A percentile compares a stretch with the other conserved stretches of the same genome.
Evolutionary conservation across 208 protist genomes (phyloP).

Genomic region (Leishmania turanica): DNA sequence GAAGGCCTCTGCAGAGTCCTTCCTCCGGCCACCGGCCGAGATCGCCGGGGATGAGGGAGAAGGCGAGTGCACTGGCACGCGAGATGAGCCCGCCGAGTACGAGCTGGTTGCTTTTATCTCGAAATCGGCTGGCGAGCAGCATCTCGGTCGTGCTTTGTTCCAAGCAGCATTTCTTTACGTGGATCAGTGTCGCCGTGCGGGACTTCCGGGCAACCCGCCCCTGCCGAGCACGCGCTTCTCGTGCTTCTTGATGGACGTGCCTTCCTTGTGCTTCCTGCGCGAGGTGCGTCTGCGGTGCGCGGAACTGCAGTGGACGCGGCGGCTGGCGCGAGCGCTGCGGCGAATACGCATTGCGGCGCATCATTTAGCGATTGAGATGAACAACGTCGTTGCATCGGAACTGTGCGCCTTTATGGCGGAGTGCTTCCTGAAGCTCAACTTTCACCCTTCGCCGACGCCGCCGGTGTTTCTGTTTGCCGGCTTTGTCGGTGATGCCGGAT

Average conservation of each 20-base stretch:
- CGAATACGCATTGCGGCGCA: constrained; percentile 2
- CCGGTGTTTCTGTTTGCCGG: constrained; percentile 14
- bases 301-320: background rate
- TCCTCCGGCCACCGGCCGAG: constrained; percentile 8
- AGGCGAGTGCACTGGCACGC: background rate
- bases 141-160: constrained; percentile 43
- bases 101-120: constrained; percentile 45
- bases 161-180: constrained; percentile 42
- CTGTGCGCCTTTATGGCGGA: constrained; percentile 17
- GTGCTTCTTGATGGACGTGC: constrained; percentile 47
- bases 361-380: background rate
- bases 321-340: constrained; percentile 5
- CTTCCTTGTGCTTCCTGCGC: constrained; percentile 43
- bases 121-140: constrained; percentile 52
- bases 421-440: constrained; percentile 4
- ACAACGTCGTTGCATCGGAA: background rate
- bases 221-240: constrained; percentile 41
- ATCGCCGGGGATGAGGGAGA: constrained; percentile 9
- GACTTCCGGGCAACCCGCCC: constrained; percentile 24
- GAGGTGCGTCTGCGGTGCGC: constrained; percentile 46
- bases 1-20: background rate
- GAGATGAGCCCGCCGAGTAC: constrained; percentile 7
- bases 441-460: constrained; percentile 9
- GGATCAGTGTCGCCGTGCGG: constrained; percentile 29
- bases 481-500: constrained; percentile 14